Percentiles rank a stretch among this genome's conserved stretches.
phyloP scores from a whole-genome alignment of 805 yeast genomes.

The Suhomyces emberorum region DNA sequence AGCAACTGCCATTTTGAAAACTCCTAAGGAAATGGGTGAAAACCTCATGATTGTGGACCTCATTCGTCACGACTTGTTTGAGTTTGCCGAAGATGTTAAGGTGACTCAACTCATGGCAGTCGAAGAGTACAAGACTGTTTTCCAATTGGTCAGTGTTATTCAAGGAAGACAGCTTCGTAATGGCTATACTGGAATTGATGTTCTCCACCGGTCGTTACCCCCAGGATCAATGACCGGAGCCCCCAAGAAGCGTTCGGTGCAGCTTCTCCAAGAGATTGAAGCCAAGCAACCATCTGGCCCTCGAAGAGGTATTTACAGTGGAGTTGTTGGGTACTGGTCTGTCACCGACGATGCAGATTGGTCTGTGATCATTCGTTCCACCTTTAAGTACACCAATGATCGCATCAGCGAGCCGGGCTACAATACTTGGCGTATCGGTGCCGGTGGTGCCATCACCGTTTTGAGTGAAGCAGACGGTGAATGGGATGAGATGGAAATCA shows the following conservation, averaged over 20 bases:
- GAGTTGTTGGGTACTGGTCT: conserved; percentile 95
- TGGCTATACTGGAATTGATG: conserved; percentile 68
- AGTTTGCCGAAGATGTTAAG: conserved; percentile 58
- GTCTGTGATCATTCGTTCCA: conserved; percentile 90
- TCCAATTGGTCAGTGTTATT: conserved; percentile 87
- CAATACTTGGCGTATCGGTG: conserved; percentile 80
- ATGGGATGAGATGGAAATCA: conserved; percentile 86
- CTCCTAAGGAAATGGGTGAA: conserved; percentile 94
- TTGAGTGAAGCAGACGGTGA: conserved; percentile 80
- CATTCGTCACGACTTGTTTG: conserved; percentile 85
- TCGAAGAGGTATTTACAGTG: conserved; percentile 85
- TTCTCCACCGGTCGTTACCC: conserved; percentile 76
- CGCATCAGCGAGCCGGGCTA: conserved; percentile 17
- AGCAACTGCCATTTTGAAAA: conserved; percentile 64
- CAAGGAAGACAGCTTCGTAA: conserved; percentile 50
- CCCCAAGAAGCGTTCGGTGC: conserved; percentile 90
- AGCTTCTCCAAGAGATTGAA: conserved; percentile 65
- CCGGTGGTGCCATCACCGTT: conserved; percentile 97
- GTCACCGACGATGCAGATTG: conserved; percentile 85
- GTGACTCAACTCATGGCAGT: conserved; percentile 84
- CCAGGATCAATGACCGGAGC: conserved; percentile 99
- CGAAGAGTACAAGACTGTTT: conserved; percentile 90
- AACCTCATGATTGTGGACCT: conserved; percentile 95
- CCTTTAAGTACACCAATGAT: conserved; percentile 62
- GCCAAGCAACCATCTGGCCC: conserved; percentile 37